Evolutionary conservation across 192 early-diverging fungal genomes (phyloP).

Genomic region (Coemansia aciculifera): DNA sequence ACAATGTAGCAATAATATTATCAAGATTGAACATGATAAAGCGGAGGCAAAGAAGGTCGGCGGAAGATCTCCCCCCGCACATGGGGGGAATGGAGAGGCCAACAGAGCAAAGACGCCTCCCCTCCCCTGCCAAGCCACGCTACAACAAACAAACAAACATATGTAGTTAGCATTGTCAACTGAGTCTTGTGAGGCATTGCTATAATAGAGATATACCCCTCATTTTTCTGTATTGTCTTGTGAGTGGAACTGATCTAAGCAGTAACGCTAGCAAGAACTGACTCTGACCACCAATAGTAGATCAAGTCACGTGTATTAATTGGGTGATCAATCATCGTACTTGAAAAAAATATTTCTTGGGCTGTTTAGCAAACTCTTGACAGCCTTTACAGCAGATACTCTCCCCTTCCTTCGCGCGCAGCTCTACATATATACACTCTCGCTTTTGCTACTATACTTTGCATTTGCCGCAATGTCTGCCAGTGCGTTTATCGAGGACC

Average conservation of each 20-base stretch:
- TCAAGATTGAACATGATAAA: conserved; percentile 9
- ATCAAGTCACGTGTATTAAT: neutral
- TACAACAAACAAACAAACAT: neutral
- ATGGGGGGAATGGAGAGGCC: neutral
- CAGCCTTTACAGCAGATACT: neutral
- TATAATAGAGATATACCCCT: neutral
- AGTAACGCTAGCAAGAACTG: neutral
- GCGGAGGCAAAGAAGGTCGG: conserved; percentile 2
- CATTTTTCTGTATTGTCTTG: neutral
- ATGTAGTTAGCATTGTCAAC: neutral
- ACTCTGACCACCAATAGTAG: neutral
- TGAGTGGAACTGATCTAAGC: neutral
- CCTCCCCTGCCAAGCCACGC: neutral
- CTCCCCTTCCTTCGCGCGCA: neutral
- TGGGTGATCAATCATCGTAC: neutral
- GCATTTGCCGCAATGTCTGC: conserved; percentile 23
- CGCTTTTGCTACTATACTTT: neutral
- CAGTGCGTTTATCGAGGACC: conserved; percentile 41
- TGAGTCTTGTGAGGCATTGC: neutral
- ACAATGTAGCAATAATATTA: conserved; percentile 1
- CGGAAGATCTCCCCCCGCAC: neutral
- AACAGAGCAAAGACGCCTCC: neutral
- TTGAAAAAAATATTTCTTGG: conserved; percentile 10
- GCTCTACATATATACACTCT: neutral
- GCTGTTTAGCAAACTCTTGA: neutral